Percentiles rank a stretch among this genome's conserved stretches.
Conservation (phyloP, 23 red algal species). For the Gracilariopsis chorda region DNA sequence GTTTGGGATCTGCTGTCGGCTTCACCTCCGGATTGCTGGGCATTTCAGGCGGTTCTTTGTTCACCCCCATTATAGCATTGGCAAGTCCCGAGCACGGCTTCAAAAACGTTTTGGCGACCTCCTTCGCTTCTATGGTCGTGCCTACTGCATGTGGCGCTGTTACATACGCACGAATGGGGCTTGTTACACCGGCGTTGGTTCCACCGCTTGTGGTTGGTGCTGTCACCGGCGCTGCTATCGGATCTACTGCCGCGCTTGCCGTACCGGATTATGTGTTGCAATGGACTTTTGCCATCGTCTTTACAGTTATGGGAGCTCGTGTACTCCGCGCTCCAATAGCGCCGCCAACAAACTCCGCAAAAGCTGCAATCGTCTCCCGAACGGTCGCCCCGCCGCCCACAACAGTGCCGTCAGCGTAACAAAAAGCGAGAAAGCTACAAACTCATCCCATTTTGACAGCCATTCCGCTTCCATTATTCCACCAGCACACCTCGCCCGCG, state of each 20-base stretch:
- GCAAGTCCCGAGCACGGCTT: slow-evolving; percentile 2
- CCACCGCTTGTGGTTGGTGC: slow-evolving; percentile 69
- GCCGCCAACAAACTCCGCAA: neutral
- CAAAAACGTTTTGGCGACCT: slow-evolving; percentile 68
- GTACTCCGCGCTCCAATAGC: slow-evolving; percentile 30
- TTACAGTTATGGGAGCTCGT: slow-evolving; percentile 66
- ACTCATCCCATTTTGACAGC: neutral
- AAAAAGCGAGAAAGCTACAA: too few relatives aligned
- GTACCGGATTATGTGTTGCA: slow-evolving; percentile 61
- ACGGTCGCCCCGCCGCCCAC: too few relatives aligned
- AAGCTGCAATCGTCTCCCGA: neutral
- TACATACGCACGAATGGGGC: slow-evolving; percentile 69
- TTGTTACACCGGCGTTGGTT: slow-evolving; percentile 31
- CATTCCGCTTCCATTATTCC: neutral
- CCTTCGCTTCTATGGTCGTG: slow-evolving; percentile 76
- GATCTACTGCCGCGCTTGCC: slow-evolving; percentile 38
- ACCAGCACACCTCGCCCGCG: neutral
- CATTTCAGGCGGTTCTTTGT: slow-evolving; percentile 79
- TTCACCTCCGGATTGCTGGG: slow-evolving; percentile 83
- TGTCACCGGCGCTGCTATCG: slow-evolving; percentile 57
- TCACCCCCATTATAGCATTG: slow-evolving; percentile 73
- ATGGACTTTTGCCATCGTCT: slow-evolving; percentile 63
- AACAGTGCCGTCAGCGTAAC: too few relatives aligned
- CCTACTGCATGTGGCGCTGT: slow-evolving; percentile 59
- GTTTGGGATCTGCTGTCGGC: slow-evolving; percentile 34